Base-by-base conservation (phyloP, 2,329 filamentous ascomycete species). In the Cladophialophora carrionii region DNA sequence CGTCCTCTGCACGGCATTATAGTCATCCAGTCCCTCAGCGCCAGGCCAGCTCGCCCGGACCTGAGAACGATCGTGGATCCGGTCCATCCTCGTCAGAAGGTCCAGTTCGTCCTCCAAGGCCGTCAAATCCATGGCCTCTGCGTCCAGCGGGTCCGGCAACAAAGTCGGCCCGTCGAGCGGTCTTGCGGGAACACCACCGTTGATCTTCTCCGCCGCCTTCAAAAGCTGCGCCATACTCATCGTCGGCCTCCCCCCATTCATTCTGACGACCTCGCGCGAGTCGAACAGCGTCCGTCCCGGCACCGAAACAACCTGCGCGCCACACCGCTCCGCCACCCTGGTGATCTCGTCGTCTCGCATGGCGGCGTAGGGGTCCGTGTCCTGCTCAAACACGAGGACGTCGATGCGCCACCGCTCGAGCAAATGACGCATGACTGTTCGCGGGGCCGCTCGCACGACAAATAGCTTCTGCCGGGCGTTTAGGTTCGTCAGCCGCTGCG, bases 301-400 rank as follows among this genome's bases (percentile, higher is more conserved):
- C 10, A 84, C 77, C 14, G 43, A 41, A n/a, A 92, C 79, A 22
- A 92, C 87, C 71, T 89, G 74, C 1, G 92, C 87, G 1, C 89
- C 89, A 0, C 87, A 86, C 53, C 85, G 78, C 69, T 83, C 78
- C 4, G 89, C 89, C n/a, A 87, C 76, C 17, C 81, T 75, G 37
- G 82, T 76, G 10, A 93, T 82, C 20, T 79, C 77, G 1, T 80
- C 80, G 75, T 93, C 90, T 57, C 90, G 78, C 48, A 86, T 83
- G 17, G 84, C 81, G 4, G 81, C 89, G 76, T 92, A 92, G 0
- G 87, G 81, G 78, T 93, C 90, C 0, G 89, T 91, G 71, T 92
- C 90, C 72, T 88, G 90, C 74, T 93, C 90, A 71, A 92, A 92
- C 0, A 92, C 89, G 4, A 92, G 77, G 76, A 92, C 90, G 0